These are phyloP conservation scores for Wickerhamiella qilinensis DNA, from an alignment of 805 yeast species.

Conservation along the genomic window DNA sequence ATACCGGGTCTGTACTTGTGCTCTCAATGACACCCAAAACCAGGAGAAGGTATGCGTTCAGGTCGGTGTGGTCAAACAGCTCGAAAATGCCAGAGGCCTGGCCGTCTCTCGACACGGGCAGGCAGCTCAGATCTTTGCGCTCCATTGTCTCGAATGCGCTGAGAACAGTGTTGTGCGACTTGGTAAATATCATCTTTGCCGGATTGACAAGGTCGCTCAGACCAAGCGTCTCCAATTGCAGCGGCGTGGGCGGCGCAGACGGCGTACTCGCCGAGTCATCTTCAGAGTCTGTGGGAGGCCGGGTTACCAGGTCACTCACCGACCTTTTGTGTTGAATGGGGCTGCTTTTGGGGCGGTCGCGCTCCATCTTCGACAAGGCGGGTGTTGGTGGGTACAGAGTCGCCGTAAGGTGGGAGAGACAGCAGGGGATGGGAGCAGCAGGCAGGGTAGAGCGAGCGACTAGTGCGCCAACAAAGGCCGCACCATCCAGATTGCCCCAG, in stretches of 20 bases:
- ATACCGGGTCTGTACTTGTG: conserved; percentile 22
- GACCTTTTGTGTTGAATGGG: background rate
- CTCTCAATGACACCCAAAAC: conserved; percentile 55
- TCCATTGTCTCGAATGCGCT: conserved; percentile 70
- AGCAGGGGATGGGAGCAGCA: no score
- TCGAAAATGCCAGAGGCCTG: conserved; percentile 17
- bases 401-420: no score
- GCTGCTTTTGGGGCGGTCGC: background rate
- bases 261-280: background rate
- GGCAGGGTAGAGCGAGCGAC: no score
- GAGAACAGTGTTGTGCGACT: conserved; percentile 59
- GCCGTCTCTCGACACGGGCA: conserved; percentile 41
- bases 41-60: conserved; percentile 69
- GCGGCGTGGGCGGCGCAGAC: background rate
- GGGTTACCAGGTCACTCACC: background rate
- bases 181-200: conserved; percentile 58
- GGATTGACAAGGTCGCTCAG: conserved; percentile 61
- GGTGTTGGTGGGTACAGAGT: no score
- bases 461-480: no score
- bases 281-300: background rate
- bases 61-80: conserved; percentile 83
- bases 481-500: no score
- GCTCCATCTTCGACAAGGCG: background rate
- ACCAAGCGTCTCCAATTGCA: conserved; percentile 32
- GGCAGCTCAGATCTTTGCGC: conserved; percentile 59